Base-by-base conservation (phyloP, 345 rosid species). In the Camelina neglecta region DNA sequence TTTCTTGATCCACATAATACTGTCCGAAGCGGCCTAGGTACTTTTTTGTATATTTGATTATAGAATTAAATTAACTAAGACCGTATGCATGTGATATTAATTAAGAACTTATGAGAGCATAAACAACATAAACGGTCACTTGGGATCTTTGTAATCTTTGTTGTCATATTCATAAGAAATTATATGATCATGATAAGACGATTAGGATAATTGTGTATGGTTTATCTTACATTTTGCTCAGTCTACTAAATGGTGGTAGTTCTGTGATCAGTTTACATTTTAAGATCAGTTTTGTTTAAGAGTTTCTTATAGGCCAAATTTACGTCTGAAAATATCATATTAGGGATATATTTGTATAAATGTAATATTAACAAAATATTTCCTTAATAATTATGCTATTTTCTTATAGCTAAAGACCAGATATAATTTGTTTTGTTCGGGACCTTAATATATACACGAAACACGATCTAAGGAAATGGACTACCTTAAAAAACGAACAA, bases 1-100 rank as follows among this genome's bases (percentile, higher is more conserved):
- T 93, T 89, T 78, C 60, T 93, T 71, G 82, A 71, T 31, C 93
- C 94, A 3, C 98, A 93, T 8, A 93, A 93, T 55, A 83, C 82
- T 2, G 96, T 83, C 6, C 91, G 80, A 21, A 60, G 65, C 9
- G 59, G 12, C 47, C 38, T 77, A 64, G 42, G 98, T 0, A 72
- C 67, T 51, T 51, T 9, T 53, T 18, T 4, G 29, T 45, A 29
- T 29, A 35, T 47, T 7, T 39, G 3, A n/a, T 16, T 3, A 26
- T 45, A 33, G 31, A 35, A 24, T 5, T 24, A 55, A 45, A 24
- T 5, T 24, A 29, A 29, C 31, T 29, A 20, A 33, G 56, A 45
- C 56, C 12, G 9, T 2, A 36, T 49, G 5, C 31, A 29, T 29
- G 38, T 47, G 48, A 15, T 44, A 24, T 63, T 8, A 23, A 11